Evolutionary conservation across 345 rosid species (phyloP).

Genomic region (Brassica carinata): DNA sequence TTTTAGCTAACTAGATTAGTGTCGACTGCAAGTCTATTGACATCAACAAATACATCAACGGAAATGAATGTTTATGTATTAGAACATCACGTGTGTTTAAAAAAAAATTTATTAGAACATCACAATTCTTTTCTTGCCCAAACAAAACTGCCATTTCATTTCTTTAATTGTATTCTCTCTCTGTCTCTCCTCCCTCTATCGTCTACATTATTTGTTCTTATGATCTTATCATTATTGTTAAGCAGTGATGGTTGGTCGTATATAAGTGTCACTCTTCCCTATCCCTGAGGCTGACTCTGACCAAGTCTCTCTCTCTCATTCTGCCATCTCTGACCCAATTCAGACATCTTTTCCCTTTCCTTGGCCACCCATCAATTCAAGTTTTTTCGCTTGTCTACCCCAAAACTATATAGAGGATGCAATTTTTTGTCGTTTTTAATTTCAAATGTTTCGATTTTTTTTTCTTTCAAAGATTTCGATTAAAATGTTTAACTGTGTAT

Average conservation of each 20-base stretch:
- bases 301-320: conserved; percentile 18
- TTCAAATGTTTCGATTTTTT: not conserved
- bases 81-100: not conserved
- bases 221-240: not conserved
- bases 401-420: not conserved
- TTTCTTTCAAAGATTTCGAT: not conserved
- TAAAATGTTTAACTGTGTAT: not conserved
- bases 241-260: conserved; percentile 25
- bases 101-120: not conserved
- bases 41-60: not conserved
- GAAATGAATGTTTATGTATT: not conserved
- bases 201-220: not conserved
- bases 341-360: conserved; percentile 11
- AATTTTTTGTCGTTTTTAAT: not conserved
- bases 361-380: conserved; percentile 31
- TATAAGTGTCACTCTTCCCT: conserved; percentile 35
- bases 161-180: not conserved
- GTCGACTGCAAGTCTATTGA: not conserved
- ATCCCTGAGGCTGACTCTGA: conserved; percentile 19
- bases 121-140: not conserved
- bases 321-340: conserved; percentile 32
- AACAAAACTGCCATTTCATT: not conserved
- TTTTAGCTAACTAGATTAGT: not conserved
- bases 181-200: not conserved
- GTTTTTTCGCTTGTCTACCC: conserved; percentile 25